These are phyloP conservation scores for Elymus sibiricus DNA, from an alignment of 176 grass and related monocot genomes.

Conservation along the genomic window DNA sequence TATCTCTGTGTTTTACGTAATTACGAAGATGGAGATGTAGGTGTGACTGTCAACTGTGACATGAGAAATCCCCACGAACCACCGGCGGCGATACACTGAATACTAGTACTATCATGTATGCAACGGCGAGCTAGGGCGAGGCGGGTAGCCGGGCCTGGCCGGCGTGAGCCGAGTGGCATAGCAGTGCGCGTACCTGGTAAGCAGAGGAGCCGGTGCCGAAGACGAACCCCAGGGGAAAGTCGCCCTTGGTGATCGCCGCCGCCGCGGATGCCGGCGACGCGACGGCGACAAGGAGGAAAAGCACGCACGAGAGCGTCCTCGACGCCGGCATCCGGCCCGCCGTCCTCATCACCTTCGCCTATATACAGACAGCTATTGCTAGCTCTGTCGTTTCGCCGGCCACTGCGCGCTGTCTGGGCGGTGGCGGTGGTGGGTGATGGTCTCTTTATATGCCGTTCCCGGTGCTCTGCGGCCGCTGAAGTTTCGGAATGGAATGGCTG, in stretches of 20 bases:
- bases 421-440: neutral
- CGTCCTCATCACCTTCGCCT: neutral
- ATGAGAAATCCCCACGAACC: no score
- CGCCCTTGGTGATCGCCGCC: constrained; percentile 43
- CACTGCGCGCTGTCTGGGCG: neutral
- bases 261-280: neutral
- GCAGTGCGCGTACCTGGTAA: constrained; percentile 48
- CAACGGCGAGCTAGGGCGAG: no score
- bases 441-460: no score
- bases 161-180: neutral
- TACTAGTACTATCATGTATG: no score
- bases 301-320: neutral
- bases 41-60: no score
- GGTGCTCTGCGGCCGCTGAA: neutral
- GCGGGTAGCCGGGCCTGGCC: no score
- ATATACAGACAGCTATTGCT: neutral
- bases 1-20: no score
- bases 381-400: neutral
- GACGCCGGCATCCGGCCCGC: neutral
- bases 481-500: neutral
- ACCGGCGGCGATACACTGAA: no score
- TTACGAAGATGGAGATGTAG: no score
- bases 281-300: neutral
- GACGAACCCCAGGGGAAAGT: constrained; percentile 58
- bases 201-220: constrained; percentile 77